Evolutionary conservation across 140 eudicot genomes (phyloP).

Genomic region (Stevia rebaudiana): DNA sequence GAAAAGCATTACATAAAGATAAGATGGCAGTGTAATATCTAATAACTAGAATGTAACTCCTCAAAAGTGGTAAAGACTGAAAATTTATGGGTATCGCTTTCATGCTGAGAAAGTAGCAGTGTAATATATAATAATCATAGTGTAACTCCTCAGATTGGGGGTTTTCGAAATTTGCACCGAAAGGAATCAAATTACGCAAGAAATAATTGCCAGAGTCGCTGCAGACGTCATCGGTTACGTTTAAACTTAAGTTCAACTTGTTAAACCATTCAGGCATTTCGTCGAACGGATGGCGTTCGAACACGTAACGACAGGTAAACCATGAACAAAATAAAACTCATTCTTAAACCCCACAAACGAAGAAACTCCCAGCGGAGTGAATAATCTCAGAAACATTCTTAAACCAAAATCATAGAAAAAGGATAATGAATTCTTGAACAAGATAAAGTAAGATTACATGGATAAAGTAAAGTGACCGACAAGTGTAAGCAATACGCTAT

Average conservation of each 20-base stretch:
- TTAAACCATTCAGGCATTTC: conserved; percentile 25
- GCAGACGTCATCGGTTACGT: neutral
- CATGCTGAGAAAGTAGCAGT: neutral
- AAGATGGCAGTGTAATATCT: too few species aligned
- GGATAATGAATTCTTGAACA: conserved; percentile 7
- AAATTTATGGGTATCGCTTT: neutral
- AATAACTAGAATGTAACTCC: too few species aligned
- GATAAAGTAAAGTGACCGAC: neutral
- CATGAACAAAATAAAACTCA: conserved; percentile 6
- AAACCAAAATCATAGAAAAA: neutral
- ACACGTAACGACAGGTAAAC: conserved; percentile 15
- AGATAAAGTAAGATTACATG: neutral
- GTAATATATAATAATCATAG: conserved; percentile 6
- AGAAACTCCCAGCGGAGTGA: neutral
- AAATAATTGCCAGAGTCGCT: neutral
- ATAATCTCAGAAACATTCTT: neutral
- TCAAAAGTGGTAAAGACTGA: neutral
- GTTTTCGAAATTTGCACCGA: conserved; percentile 6
- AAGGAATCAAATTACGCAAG: conserved; percentile 8
- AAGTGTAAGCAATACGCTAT: neutral
- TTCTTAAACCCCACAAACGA: conserved; percentile 5
- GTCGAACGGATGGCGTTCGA: conserved; percentile 25
- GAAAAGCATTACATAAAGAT: neutral
- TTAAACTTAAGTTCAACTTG: conserved; percentile 6
- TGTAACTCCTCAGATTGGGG: neutral